Base-by-base conservation (phyloP, 139 green algal species). In the Pseudopediastrum boryanum region DNA sequence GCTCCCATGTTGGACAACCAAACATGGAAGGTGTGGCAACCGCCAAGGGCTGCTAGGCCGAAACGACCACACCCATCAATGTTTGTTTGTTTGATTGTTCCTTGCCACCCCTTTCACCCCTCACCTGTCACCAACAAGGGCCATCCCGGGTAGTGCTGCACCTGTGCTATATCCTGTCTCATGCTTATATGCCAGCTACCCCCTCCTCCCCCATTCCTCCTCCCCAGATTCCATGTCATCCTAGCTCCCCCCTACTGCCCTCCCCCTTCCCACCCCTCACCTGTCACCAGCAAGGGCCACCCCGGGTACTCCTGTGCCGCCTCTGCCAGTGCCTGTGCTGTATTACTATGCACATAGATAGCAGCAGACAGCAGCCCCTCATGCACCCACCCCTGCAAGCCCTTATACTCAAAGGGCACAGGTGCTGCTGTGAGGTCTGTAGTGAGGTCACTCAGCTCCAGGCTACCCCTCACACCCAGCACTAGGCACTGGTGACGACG, bases 251-350 rank as follows among this genome's bases (percentile, higher is more conserved):
- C 19, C 39, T 7, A 39, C 70, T 56, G 46, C 46, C 46, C 13
- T 16, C 46, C 12, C 13, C 16, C 13, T 12, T 16, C 46, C 13
- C 46, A 12, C 46, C 16, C 54, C 81, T 39, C 69, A 86, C 86
- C 86, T 46, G 87, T 87, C 27, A 92, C 70, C 39, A 92, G 72
- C 27, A 90, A 62, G 19, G 80, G 72, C 86, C 86, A 90, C 25
- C 77, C 83, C 35, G 80, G 80, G 21, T 56, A 29, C 31, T 48
- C 50, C n/a, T n/a, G 35, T n/a, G 80, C 77, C 21, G 80, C 82
- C 25, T 71, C 48, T 31, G 65, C 51, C 74, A 92, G 76, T 31
- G 85, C 78, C 33, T 76, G 54, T 6, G 65, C 73, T 10, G 83
- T 88, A 48, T 77, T 84, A 10, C 79, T 56, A 68, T 86, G 74